Evolutionary conservation across 345 rosid species (phyloP), one percentile per base, ranked within the genome.

Genomic region (Stellera chamaejasme): DNA sequence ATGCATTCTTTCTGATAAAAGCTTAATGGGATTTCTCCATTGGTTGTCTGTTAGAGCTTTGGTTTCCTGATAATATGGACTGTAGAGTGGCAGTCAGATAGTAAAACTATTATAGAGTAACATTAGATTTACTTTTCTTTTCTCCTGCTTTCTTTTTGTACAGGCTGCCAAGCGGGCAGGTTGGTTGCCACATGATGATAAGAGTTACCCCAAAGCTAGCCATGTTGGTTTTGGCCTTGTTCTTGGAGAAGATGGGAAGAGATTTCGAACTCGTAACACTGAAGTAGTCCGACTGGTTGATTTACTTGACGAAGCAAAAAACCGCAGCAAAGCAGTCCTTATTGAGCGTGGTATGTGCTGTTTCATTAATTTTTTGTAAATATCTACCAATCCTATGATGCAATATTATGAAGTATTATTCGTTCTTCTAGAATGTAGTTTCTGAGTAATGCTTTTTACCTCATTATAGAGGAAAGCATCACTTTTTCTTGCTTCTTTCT

Each of bases 181-280:
- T 41, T 89, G 94, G 96, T 92, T 93, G 60, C 96, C 99, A 15
- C 56, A 69, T 12, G 75, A 64, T 60, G 82, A 74, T 59, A 65
- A 62, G 27, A 26, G 55, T 15, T 89, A 73, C 55, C 97, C 99
- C 43, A 87, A 74, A 73, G 68, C 71, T 66, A 82, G 64, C 72
- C 99, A 93, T 75, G 97, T 93, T 60, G 87, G 91, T 50, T 89
- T 93, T 79, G 97, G 99, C 55, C 90, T 89, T 68, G 99, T 93
- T 70, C 80, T 78, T 58, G 99, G 99, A 65, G 97, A 87, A 16
- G 99, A 93, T 72, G 83, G 86, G 19, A 93, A 93, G 70, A 85
- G 94, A 16, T 89, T 93, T 72, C 79, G 96, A 68, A 89, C 97
- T 63, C 89, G 97, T 16, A 48, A 66, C 60, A 53, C 90, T 52